Conservation (phyloP, 306 rosid species). For the Fragaria ananassa region DNA sequence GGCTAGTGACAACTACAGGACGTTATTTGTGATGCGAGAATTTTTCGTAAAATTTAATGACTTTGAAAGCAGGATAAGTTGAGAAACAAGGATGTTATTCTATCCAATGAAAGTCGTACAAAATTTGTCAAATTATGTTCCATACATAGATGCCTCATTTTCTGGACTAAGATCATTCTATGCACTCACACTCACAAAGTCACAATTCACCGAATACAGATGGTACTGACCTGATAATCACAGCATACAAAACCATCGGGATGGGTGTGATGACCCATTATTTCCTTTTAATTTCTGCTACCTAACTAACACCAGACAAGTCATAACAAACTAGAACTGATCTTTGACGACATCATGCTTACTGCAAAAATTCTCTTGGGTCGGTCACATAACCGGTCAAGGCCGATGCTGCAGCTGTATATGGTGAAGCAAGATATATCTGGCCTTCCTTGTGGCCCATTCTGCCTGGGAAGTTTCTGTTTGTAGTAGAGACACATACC, state of each 20-base stretch:
- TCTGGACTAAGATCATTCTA: neutral
- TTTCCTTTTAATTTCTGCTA: neutral
- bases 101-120: neutral
- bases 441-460: slow-evolving; percentile 98
- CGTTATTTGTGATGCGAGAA: no score
- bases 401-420: slow-evolving; percentile 96
- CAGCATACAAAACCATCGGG: neutral
- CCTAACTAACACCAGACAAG: neutral
- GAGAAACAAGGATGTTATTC: neutral
- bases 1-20: neutral
- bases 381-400: slow-evolving; percentile 91
- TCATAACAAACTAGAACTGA: neutral
- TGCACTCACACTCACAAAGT: neutral
- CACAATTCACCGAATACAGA: neutral
- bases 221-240: neutral
- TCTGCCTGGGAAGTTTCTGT: slow-evolving; percentile 92
- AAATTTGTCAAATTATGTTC: neutral
- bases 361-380: slow-evolving; percentile 91
- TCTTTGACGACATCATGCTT: slow-evolving; percentile 7
- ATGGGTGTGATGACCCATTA: slow-evolving; percentile 2
- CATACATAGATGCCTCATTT: neutral
- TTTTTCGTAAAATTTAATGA: no score
- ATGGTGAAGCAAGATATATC: slow-evolving; percentile 89
- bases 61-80: neutral
- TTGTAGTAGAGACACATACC: slow-evolving; percentile 87